Percentiles rank a stretch among this genome's conserved stretches.
Conservation (phyloP, 1,139 yeast genomes). For the Pneumocystis wakefieldiae region DNA sequence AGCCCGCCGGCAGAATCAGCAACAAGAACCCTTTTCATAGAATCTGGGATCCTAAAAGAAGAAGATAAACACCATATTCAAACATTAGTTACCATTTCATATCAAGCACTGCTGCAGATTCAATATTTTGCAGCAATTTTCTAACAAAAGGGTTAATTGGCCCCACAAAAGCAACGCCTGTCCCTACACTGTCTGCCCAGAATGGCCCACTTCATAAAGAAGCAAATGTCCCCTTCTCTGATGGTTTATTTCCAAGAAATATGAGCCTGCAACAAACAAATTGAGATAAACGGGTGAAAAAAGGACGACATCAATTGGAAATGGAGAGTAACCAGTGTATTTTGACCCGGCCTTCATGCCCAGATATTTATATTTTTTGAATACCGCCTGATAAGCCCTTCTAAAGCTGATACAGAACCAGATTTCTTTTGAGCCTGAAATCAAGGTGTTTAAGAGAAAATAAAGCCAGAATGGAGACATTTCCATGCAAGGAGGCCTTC, state of each 20-base stretch:
- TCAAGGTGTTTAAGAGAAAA: not conserved
- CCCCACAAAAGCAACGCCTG: not conserved
- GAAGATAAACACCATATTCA: not conserved
- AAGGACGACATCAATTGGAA: constrained; percentile 8
- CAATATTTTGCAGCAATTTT: not conserved
- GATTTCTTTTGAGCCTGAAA: too few species aligned
- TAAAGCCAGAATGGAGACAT: not conserved
- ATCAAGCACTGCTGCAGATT: constrained; percentile 8
- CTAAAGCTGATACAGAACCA: not conserved
- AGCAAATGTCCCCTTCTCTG: constrained; percentile 3
- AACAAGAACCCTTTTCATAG: not conserved
- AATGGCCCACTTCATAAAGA: not conserved
- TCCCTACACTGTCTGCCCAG: not conserved
- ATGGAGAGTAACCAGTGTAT: not conserved
- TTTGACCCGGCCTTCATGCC: not conserved
- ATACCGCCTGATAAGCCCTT: not conserved
- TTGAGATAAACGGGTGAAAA: constrained; percentile 3
- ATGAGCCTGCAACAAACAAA: constrained; percentile 8
- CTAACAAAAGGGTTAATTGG: not conserved
- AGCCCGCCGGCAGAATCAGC: constrained; percentile 8
- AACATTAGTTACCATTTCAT: constrained; percentile 6
- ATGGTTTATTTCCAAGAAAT: constrained; percentile 5
- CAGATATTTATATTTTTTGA: not conserved
- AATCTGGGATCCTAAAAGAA: not conserved
- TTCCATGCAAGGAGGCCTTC: not conserved